Percentiles rank a stretch among this genome's conserved stretches.
phyloP scores from a whole-genome alignment of 257 asterid genomes.

The Capsicum baccatum region DNA sequence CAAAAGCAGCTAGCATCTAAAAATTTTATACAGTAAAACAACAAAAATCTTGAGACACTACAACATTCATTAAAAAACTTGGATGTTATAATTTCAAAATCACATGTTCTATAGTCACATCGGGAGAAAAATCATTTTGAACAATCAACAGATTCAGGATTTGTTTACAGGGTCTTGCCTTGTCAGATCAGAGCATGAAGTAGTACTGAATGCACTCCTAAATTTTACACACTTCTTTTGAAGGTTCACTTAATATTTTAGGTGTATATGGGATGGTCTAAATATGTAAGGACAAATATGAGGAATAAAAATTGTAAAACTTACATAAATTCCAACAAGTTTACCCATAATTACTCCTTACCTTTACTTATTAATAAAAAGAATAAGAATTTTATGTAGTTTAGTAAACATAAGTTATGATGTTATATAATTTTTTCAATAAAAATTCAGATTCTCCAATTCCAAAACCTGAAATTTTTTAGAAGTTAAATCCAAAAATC shows the following conservation, averaged over 20 bases:
- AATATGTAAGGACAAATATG: background rate
- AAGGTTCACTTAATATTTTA: background rate
- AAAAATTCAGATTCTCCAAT: background rate
- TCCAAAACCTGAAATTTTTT: background rate
- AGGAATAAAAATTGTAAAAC: background rate
- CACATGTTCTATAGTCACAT: background rate
- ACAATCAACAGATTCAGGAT: background rate
- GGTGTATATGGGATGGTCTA: background rate
- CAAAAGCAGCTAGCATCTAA: background rate
- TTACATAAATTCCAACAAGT: too few relatives aligned
- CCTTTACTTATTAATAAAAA: too few relatives aligned
- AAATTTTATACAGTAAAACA: background rate
- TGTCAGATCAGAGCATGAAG: slow-evolving; percentile 6
- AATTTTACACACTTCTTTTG: background rate
- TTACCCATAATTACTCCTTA: too few relatives aligned
- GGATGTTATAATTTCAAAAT: slow-evolving; percentile 15
- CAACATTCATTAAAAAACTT: background rate
- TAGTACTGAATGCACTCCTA: slow-evolving; percentile 2
- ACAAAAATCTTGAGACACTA: background rate
- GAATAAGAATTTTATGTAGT: too few relatives aligned
- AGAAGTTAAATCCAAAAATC: background rate
- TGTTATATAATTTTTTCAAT: too few relatives aligned
- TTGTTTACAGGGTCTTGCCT: background rate
- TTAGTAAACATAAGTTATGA: too few relatives aligned
- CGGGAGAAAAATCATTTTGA: background rate